phyloP scores from a whole-genome alignment of 768 basidiomycete species.

The Leccinum arenicola region DNA sequence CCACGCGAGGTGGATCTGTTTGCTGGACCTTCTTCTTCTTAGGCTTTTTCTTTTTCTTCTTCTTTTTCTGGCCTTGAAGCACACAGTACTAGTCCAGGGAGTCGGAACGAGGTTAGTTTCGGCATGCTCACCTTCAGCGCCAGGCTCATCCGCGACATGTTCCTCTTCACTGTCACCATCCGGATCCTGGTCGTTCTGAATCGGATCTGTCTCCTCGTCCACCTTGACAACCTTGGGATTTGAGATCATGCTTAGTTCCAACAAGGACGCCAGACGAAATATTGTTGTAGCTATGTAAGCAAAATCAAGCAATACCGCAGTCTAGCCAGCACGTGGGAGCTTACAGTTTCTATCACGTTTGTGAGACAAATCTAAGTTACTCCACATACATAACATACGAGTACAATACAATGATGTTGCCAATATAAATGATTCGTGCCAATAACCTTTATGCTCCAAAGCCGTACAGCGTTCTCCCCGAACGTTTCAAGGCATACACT shows the following conservation, averaged over 20 bases:
- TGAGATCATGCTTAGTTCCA: constrained; percentile 17
- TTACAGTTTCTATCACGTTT: background rate
- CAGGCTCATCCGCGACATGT: constrained; percentile 25
- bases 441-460: constrained; percentile 54
- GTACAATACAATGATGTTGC: constrained; percentile 9
- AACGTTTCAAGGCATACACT: constrained; percentile 72
- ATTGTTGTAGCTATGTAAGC: background rate
- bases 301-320: background rate
- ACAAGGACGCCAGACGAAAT: background rate
- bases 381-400: constrained; percentile 1
- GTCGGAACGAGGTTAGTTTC: background rate
- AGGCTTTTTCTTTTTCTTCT: constrained; percentile 93
- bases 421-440: background rate
- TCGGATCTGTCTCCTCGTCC: constrained; percentile 13
- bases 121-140: constrained; percentile 27
- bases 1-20: constrained; percentile 88
- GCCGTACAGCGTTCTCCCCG: constrained; percentile 76
- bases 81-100: background rate
- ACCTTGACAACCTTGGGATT: constrained; percentile 12
- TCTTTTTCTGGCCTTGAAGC: constrained; percentile 62
- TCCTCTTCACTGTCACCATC: constrained; percentile 36
- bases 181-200: constrained; percentile 18
- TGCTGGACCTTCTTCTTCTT: constrained; percentile 84
- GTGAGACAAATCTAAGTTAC: background rate
- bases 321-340: background rate